A percentile compares a stretch with the other conserved stretches of the same genome.
Conservation (phyloP, 2,329 filamentous ascomycete genomes). For the Sporothrix euskadiensis region DNA sequence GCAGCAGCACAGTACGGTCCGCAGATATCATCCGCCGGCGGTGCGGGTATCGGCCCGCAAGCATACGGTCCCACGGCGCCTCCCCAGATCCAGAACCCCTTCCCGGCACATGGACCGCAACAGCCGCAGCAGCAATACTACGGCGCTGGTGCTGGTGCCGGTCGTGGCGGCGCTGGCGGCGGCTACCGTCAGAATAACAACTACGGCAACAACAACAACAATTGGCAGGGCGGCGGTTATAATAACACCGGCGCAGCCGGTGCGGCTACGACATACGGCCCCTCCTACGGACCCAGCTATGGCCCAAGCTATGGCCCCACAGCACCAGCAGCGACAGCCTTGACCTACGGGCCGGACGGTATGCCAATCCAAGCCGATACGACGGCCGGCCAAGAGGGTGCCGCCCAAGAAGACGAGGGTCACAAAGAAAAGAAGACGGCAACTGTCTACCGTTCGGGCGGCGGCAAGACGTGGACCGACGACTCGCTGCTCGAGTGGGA, state of each 20-base stretch:
- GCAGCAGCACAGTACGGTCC: conserved; percentile 19
- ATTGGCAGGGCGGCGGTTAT: conserved; percentile 41
- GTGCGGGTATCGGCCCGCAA: conserved; percentile 32
- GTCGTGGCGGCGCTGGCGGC: conserved; percentile 37
- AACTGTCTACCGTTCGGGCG: conserved; percentile 84
- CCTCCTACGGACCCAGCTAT: conserved; percentile 14
- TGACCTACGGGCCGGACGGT: conserved; percentile 32
- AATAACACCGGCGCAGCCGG: conserved; percentile 39
- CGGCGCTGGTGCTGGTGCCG: conserved; percentile 25
- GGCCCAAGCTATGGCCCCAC: conserved; percentile 35
- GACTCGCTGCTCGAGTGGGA: conserved; percentile 91
- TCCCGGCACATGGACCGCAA: conserved; percentile 60
- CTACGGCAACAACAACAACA: conserved; percentile 72
- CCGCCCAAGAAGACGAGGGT: conserved; percentile 44
- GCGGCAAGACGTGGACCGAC: conserved; percentile 92
- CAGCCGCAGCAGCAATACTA: conserved; percentile 14
- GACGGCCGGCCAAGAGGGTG: conserved; percentile 32
- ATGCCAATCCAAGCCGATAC: conserved; percentile 31
- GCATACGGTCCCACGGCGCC: conserved; percentile 47
- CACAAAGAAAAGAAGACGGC: conserved; percentile 65
- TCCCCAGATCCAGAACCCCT: conserved; percentile 76
- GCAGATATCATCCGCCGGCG: not conserved
- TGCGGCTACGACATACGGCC: conserved; percentile 9
- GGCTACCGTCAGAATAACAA: conserved; percentile 59
- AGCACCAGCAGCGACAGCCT: conserved; percentile 33